phyloP scores from a whole-genome alignment of 805 yeast species.

The Nematodospora valgi region DNA sequence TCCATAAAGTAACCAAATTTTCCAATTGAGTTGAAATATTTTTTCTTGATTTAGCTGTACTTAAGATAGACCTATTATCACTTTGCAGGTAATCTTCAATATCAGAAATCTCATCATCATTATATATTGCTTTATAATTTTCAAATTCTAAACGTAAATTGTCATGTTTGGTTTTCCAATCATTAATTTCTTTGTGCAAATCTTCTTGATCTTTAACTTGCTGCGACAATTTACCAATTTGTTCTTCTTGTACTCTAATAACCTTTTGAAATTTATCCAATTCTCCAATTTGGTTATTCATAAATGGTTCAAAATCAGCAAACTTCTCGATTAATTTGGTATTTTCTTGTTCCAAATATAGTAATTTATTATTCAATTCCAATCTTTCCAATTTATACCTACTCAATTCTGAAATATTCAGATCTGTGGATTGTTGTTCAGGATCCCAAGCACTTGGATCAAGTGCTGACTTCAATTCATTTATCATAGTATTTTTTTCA shows the following conservation, averaged over 20 bases:
- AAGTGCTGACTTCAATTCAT: constrained; percentile 26
- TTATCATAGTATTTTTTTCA: constrained; percentile 30
- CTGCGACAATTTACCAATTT: constrained; percentile 37
- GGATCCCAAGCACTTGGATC: constrained; percentile 16
- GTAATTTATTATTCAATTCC: constrained; percentile 42
- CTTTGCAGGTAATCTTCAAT: constrained; percentile 14
- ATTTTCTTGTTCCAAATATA: constrained; percentile 47
- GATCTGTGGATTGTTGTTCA: constrained; percentile 18
- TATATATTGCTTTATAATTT: constrained; percentile 34
- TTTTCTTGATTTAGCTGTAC: constrained; percentile 17
- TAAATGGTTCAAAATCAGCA: constrained; percentile 47
- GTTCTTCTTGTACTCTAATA: constrained; percentile 49
- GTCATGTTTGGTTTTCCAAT: constrained; percentile 46
- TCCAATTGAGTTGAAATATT: constrained; percentile 35
- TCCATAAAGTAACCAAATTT: constrained; percentile 33
- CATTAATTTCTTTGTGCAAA: constrained; percentile 44
- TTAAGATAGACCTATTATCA: constrained; percentile 20
- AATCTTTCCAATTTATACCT: constrained; percentile 41
- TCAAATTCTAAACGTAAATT: constrained; percentile 42
- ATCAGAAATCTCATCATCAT: constrained; percentile 30
- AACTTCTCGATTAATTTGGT: constrained; percentile 36
- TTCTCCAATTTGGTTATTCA: constrained; percentile 51
- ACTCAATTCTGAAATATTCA: constrained; percentile 29
- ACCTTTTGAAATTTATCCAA: constrained; percentile 51
- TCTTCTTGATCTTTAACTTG: constrained; percentile 43